phyloP scores from a whole-genome alignment of 805 yeast genomes.

The Groenewaldozyma tartarivorans region DNA sequence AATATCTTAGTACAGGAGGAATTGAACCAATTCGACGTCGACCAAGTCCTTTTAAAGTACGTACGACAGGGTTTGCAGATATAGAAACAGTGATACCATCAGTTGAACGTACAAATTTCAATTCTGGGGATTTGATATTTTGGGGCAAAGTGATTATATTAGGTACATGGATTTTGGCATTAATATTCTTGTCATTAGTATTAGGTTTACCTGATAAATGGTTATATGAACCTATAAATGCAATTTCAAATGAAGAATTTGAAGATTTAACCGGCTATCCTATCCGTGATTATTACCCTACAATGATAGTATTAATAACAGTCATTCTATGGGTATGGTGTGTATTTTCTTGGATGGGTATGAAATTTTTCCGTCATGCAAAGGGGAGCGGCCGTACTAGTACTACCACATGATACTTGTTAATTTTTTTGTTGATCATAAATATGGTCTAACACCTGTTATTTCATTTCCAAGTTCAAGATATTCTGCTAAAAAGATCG shows the following conservation, averaged over 20 bases:
- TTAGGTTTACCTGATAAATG: slow-evolving; percentile 8
- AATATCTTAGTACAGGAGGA: background rate
- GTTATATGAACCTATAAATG: background rate
- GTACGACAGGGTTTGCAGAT: background rate
- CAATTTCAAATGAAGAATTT: slow-evolving; percentile 10
- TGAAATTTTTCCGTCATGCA: slow-evolving; percentile 73
- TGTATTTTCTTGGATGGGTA: slow-evolving; percentile 63
- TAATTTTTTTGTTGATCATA: too few species aligned
- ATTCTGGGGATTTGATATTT: background rate
- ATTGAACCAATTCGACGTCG: background rate
- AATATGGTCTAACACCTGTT: too few species aligned
- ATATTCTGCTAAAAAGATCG: slow-evolving; percentile 31
- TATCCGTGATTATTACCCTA: slow-evolving; percentile 30
- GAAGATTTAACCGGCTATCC: slow-evolving; percentile 30
- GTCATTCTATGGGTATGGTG: slow-evolving; percentile 59
- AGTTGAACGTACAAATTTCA: background rate
- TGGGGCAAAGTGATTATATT: slow-evolving; percentile 9
- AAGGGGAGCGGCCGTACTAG: slow-evolving; percentile 40
- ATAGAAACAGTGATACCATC: background rate
- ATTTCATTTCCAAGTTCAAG: slow-evolving; percentile 15
- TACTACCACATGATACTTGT: too few species aligned
- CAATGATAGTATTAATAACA: slow-evolving; percentile 26
- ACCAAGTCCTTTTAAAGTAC: background rate
- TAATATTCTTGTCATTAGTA: slow-evolving; percentile 9
- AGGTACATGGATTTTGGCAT: slow-evolving; percentile 10